Evolutionary conservation across 148 eudicot genomes (phyloP), one percentile per base, ranked within the genome.

Genomic region (Arbutus unedo): DNA sequence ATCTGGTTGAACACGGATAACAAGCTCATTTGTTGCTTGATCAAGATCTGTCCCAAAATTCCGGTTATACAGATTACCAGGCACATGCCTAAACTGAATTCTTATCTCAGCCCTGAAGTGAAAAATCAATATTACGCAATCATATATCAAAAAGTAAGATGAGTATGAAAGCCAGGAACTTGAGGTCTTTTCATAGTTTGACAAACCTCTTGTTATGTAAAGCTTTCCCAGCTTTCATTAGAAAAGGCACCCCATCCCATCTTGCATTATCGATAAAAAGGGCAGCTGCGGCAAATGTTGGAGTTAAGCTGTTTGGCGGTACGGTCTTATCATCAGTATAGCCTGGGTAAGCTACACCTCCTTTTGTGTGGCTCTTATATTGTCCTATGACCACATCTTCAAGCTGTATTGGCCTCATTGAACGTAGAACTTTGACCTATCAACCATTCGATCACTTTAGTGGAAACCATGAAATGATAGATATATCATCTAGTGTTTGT

Each of bases 171-270:
- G 56, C 57, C 62, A 9, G 41, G 13, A 6, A 68, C 11, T 15
- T 14, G 8, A 41, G 2, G 76, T 74, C 15, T 54, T 18, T 47
- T 21, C 19, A 77, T 38, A 57, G 81, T 21, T 49, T 80, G 59
- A 23, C 86, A 56, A 13, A 96, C 99, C 99, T 90, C 89, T 90
- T 91, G 74, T 82, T 90, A 85, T 96, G 91, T 66, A 96, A 87
- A 21, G 99, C 99, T 89, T 96, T 96, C 54, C 99, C 99, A 79
- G 99, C 99, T 84, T 96, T 96, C 99, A 96, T 94, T 21, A 96
- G 90, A 85, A 96, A 96, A 75, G 99, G 99, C 74, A 96, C 98
- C 43, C 99, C 99, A 62, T 96, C 99, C 99, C 99, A 93, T 90
- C 99, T 88, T 18, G 99, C 95, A 84, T 96, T 96, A 82, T 96